These are phyloP conservation scores for Angomonas ambiguus DNA, from an alignment of 208 protist genomes.

Conservation along the genomic window DNA sequence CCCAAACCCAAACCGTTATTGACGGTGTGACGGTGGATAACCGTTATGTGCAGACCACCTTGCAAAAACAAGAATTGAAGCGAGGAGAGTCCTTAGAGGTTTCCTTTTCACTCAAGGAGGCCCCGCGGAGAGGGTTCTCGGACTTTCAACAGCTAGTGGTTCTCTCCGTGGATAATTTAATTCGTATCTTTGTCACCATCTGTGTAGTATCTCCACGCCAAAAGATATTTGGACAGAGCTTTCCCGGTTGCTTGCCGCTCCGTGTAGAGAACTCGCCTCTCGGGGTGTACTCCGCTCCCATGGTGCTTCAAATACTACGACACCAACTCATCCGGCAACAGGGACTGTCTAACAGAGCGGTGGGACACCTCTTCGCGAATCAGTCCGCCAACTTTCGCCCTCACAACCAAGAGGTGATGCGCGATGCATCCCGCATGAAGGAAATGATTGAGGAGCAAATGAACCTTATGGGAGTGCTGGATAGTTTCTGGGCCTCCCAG, in stretches of 20 bases:
- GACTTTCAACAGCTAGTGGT: constrained; percentile 74
- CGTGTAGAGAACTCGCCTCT: constrained; percentile 62
- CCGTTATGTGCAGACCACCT: constrained; percentile 37
- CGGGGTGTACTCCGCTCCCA: constrained; percentile 59
- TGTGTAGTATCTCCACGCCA: constrained; percentile 60
- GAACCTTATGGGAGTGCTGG: constrained; percentile 42
- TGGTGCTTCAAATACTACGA: constrained; percentile 81
- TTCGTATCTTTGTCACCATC: constrained; percentile 72
- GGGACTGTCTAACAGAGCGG: constrained; percentile 47
- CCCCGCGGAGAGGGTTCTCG: constrained; percentile 37
- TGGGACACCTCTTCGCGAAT: constrained; percentile 49
- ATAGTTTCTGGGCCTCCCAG: constrained; percentile 53
- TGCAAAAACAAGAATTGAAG: constrained; percentile 43
- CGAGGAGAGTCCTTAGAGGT: constrained; percentile 62
- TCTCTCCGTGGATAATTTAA: constrained; percentile 51
- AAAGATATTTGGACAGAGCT: constrained; percentile 44
- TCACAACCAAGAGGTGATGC: constrained; percentile 68
- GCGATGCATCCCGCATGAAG: constrained; percentile 49
- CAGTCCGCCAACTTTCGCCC: constrained; percentile 47
- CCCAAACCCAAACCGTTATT: constrained; percentile 68
- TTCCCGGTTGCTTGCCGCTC: constrained; percentile 65
- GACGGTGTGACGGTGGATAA: constrained; percentile 53
- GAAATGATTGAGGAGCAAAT: constrained; percentile 54
- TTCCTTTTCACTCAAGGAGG: constrained; percentile 35
- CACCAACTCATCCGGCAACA: constrained; percentile 71